These are phyloP conservation scores for Globisporangium sylvaticum DNA, from an alignment of 352 stramenopile species.

Conservation along the genomic window DNA sequence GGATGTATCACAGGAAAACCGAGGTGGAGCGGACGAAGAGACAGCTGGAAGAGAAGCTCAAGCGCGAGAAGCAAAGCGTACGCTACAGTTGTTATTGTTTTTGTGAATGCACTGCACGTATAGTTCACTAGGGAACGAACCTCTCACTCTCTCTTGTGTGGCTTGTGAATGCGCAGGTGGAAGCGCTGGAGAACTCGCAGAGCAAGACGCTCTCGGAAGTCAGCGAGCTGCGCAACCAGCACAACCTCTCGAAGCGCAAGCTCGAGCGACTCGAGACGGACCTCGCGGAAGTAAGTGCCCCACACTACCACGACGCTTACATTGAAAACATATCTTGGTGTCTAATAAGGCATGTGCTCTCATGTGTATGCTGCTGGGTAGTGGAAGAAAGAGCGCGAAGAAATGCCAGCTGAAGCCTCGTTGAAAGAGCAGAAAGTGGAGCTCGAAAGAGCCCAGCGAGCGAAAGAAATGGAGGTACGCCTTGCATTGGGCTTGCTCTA, in stretches of 20 bases:
- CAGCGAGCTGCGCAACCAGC: slow-evolving; percentile 64
- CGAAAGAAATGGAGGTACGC: slow-evolving; percentile 65
- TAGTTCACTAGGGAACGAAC: too few species aligned
- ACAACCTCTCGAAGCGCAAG: slow-evolving; percentile 53
- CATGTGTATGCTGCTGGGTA: slow-evolving; percentile 12
- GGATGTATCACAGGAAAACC: slow-evolving; percentile 33
- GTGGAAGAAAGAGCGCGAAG: slow-evolving; percentile 54
- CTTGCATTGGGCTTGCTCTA: not conserved
- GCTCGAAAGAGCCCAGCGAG: slow-evolving; percentile 59
- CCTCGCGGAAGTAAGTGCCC: slow-evolving; percentile 32
- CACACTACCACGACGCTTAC: not conserved
- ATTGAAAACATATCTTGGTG: not conserved
- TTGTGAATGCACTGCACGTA: not conserved
- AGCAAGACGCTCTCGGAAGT: slow-evolving; percentile 70
- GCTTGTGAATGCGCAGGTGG: slow-evolving; percentile 37
- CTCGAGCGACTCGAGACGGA: slow-evolving; percentile 71
- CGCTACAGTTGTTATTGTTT: not conserved
- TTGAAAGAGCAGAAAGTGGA: slow-evolving; percentile 60
- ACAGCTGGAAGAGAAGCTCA: slow-evolving; percentile 56
- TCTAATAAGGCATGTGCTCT: not conserved
- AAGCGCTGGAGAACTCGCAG: slow-evolving; percentile 56
- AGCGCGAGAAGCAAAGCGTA: slow-evolving; percentile 57
- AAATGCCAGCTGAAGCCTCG: slow-evolving; percentile 44
- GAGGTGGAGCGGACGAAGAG: slow-evolving; percentile 46
- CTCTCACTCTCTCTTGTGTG: too few species aligned